A percentile compares a stretch with the other conserved stretches of the same genome.
Conservation (phyloP, 805 yeast genomes). For the Limtongia smithiae region DNA sequence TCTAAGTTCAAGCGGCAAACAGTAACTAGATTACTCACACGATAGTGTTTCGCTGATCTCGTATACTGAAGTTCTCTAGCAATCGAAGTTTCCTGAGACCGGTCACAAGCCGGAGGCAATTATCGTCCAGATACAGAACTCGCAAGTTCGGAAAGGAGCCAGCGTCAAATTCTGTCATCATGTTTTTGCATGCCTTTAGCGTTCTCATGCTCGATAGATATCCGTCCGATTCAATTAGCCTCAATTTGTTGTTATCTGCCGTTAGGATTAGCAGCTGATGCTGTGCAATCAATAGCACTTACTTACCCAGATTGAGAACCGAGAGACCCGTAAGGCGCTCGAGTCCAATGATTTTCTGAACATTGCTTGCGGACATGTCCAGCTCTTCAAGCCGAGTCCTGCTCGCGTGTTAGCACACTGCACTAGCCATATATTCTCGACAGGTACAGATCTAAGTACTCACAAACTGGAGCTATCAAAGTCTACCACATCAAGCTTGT, state of each 20-base stretch:
- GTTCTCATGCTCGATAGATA: constrained; percentile 40
- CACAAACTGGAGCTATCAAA: constrained; percentile 29
- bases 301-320: constrained; percentile 42
- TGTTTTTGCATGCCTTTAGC: constrained; percentile 44
- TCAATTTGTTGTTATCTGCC: constrained; percentile 30
- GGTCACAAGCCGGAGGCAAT: constrained; percentile 32
- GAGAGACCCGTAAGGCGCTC: constrained; percentile 36
- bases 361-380: constrained; percentile 30
- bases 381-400: constrained; percentile 31
- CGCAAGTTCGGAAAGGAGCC: constrained; percentile 29
- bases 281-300: constrained; percentile 19
- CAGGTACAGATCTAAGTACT: neutral
- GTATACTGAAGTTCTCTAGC: constrained; percentile 42
- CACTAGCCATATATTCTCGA: neutral
- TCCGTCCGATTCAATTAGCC: constrained; percentile 15
- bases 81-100: constrained; percentile 38
- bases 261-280: no score
- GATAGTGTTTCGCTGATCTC: constrained; percentile 23
- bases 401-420: neutral
- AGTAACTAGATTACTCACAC: neutral
- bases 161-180: constrained; percentile 16
- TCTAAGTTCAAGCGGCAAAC: neutral
- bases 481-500: constrained; percentile 29
- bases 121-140: constrained; percentile 29
- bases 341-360: constrained; percentile 32